These are phyloP conservation scores for Eucalyptus tenuipes DNA, from an alignment of 345 rosid genomes.

Conservation along the genomic window DNA sequence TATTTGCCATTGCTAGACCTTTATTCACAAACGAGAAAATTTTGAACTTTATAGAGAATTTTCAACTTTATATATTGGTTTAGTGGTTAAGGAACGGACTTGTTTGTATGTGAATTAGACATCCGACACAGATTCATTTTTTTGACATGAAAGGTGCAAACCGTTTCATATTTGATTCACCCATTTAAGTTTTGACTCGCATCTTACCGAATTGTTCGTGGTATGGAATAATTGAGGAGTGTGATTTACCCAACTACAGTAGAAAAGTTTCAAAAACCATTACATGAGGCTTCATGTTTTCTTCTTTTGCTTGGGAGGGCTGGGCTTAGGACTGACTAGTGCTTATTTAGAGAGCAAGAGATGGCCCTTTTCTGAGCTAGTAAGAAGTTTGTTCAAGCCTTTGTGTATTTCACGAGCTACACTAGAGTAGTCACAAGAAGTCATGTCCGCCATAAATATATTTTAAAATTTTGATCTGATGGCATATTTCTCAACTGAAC, in stretches of 20 bases:
- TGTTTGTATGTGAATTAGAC: background rate
- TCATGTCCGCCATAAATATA: background rate
- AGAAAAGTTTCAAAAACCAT: background rate
- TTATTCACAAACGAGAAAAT: background rate
- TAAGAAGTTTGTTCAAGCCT: background rate
- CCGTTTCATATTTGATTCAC: background rate
- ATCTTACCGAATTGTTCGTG: background rate
- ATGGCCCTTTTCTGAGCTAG: background rate
- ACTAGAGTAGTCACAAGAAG: background rate
- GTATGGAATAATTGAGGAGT: background rate
- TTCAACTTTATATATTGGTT: background rate
- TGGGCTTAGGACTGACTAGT: background rate
- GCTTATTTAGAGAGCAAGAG: background rate
- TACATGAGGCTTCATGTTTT: background rate
- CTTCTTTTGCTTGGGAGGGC: background rate
- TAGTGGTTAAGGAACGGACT: background rate
- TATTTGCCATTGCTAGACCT: rapidly evolving
- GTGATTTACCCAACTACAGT: background rate
- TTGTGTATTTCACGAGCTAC: background rate
- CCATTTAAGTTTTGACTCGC: background rate
- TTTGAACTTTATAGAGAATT: background rate
- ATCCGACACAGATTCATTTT: rapidly evolving
- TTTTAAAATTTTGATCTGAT: background rate
- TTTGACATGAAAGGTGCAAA: background rate
- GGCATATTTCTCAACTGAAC: background rate